Percentiles rank a stretch among this genome's conserved stretches.
Conservation (phyloP, 108 stramenopile species). For the Stephanodiscus minutulus region DNA sequence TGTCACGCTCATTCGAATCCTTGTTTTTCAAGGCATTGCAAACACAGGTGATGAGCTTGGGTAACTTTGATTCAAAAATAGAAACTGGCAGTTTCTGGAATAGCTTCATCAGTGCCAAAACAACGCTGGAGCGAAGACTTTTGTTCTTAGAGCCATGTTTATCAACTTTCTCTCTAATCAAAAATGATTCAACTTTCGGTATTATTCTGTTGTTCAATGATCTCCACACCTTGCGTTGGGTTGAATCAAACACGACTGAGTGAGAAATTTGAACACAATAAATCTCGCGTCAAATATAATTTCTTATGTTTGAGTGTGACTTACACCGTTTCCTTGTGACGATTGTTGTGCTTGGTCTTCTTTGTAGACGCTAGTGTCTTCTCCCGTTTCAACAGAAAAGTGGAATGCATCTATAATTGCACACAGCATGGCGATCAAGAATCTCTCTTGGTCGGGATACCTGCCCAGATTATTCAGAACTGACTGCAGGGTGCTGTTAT, state of each 20-base stretch:
- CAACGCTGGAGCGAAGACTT: slow-evolving; percentile 81
- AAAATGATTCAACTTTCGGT: slow-evolving; percentile 76
- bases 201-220: slow-evolving; percentile 74
- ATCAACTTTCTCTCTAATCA: slow-evolving; percentile 78
- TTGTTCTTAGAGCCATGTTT: slow-evolving; percentile 67
- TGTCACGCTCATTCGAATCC: slow-evolving; percentile 85
- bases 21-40: slow-evolving; percentile 84
- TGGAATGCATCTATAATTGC: slow-evolving; percentile 83
- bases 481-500: slow-evolving; percentile 66
- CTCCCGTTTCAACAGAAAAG: slow-evolving; percentile 65
- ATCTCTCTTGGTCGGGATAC: slow-evolving; percentile 77
- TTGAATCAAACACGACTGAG: background rate
- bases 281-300: too few species aligned
- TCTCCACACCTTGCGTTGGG: slow-evolving; percentile 63
- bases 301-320: too few species aligned
- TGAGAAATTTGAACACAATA: background rate
- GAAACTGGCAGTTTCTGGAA: slow-evolving; percentile 82
- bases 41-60: slow-evolving; percentile 79
- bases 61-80: slow-evolving; percentile 74
- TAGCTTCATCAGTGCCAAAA: slow-evolving; percentile 90
- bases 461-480: slow-evolving; percentile 69
- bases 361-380: slow-evolving; percentile 13
- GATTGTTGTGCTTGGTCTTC: slow-evolving; percentile 8
- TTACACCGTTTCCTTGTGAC: slow-evolving; percentile 40
- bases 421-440: slow-evolving; percentile 77